Evolutionary conservation across 495 filamentous ascomycete species (phyloP), one percentile per base, ranked within the genome.

Genomic region (Aspergillus incahuasiensis): DNA sequence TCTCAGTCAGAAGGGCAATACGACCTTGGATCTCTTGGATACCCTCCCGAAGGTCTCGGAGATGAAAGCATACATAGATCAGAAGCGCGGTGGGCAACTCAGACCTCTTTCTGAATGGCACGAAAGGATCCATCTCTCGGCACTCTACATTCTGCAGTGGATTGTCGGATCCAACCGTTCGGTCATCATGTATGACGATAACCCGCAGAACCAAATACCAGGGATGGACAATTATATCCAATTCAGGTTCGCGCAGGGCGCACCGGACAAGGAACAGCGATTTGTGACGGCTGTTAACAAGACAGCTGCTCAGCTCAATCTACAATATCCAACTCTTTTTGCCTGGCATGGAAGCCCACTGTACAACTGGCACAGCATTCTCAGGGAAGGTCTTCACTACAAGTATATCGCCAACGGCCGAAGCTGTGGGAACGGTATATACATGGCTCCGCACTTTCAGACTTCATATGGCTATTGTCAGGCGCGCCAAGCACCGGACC

Each of bases 161-260:
- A 89, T 97, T 57, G 85, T 97, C 50, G 89, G 90, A 1, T 95
- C 91, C 0, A 96, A 96, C 63, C 77, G 90, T 35, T 94, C 92
- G 2, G 92, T 85, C 58, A 95, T 97, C 52, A 76, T 90, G 44
- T 84, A 91, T 55, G 71, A 74, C 2, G 67, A 71, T 16, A 52
- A 75, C 18, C 61, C 60, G 12, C 66, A 72, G 35, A 55, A 90
- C 51, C 79, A 80, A 15, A 78, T 95, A 12, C 71, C 67, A 7
- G 87, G 85, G 0, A 85, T 95, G 75, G 60, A 73, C 0, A 78
- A 76, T 1, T 95, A 84, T 77, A 67, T 88, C 21, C 90, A 96
- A 65, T 97, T 96, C 62, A 79, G 89, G 35, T 88, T 96, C 55
- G 85, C 87, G 1, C 92, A 95, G 76, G 92, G 92, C 13, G 86